Evolutionary conservation across 331 rosid species (phyloP), one percentile per base, ranked within the genome.

Genomic region (Pyrus hybrid): DNA sequence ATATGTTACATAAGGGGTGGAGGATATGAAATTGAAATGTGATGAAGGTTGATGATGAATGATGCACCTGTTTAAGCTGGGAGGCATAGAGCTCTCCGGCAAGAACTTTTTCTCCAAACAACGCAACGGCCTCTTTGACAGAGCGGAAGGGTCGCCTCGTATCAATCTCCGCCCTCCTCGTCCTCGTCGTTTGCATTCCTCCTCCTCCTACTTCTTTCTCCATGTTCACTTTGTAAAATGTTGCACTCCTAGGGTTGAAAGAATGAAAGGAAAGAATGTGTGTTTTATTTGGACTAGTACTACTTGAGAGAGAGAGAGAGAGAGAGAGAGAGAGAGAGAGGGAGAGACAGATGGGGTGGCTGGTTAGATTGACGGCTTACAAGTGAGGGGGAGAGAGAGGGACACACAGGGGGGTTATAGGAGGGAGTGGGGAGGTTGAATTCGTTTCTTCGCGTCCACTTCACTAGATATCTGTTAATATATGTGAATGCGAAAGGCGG

Each of bases 381-480:
- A 23, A 41, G 35, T 35, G 66, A 53, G 64, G 76, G 63, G 4
- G 80, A 62, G 72, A 20, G 32, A 57, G 66, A 68, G 76, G 78
- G 77, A 79, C n/a, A n/a, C n/a, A n/a, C n/a, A n/a, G n/a, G n/a
- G n/a, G n/a, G n/a, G n/a, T n/a, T 66, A 35, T 33, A 10, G 41
- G 14, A 8, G 32, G 43, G 35, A n/a, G n/a, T n/a, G 18, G 53
- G 72, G 71, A 56, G 76, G 72, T 51, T 51, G 83, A 88, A 93
- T 93, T 93, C 97, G 85, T 93, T 93, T 87, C 98, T 91, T 93
- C 83, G 96, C 96, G 88, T 93, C 87, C 96, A 93, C 98, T 93
- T 88, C 98, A 91, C 97, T 87, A 69, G 88, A 91, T 84, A 83
- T 90, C 91, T 83, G n/a, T n/a, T n/a, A n/a, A n/a, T n/a, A n/a